phyloP scores from a whole-genome alignment of 768 basidiomycete genomes.

The Inosperma sp. region DNA sequence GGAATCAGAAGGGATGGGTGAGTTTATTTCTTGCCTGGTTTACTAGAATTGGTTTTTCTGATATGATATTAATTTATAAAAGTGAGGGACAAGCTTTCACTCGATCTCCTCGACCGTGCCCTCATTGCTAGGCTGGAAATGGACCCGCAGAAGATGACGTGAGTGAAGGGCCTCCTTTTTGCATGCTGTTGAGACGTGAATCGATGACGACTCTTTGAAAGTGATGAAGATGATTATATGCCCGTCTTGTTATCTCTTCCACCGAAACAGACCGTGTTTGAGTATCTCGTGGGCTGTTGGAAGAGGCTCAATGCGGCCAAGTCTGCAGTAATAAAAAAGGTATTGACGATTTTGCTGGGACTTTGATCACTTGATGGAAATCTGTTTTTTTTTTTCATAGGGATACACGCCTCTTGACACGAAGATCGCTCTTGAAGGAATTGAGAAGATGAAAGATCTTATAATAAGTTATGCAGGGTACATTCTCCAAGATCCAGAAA shows the following conservation, averaged over 20 bases:
- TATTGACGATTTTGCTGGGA: slow-evolving; percentile 19
- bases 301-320: slow-evolving; percentile 67
- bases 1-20: slow-evolving; percentile 51
- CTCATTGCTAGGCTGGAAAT: slow-evolving; percentile 83
- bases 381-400: slow-evolving; percentile 26
- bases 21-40: slow-evolving; percentile 16
- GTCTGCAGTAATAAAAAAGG: slow-evolving; percentile 60
- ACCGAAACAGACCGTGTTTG: slow-evolving; percentile 72
- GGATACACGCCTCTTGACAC: slow-evolving; percentile 59
- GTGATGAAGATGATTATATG: slow-evolving; percentile 68
- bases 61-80: slow-evolving; percentile 14
- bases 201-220: slow-evolving; percentile 29
- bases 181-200: too few relatives aligned
- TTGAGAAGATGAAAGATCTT: slow-evolving; percentile 77
- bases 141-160: slow-evolving; percentile 68
- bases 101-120: slow-evolving; percentile 67
- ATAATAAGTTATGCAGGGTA: slow-evolving; percentile 87
- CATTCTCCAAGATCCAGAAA: slow-evolving; percentile 84
- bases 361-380: not conserved
- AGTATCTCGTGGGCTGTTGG: slow-evolving; percentile 91
- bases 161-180: slow-evolving; percentile 26
- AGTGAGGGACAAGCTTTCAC: slow-evolving; percentile 43
- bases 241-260: slow-evolving; percentile 75
- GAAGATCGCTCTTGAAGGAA: slow-evolving; percentile 52
- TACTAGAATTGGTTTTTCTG: slow-evolving; percentile 5